Percentiles rank a stretch among this genome's conserved stretches.
Evolutionary conservation across 495 filamentous ascomycete genomes (phyloP).

Genomic region (Penicillium paradoxum): DNA sequence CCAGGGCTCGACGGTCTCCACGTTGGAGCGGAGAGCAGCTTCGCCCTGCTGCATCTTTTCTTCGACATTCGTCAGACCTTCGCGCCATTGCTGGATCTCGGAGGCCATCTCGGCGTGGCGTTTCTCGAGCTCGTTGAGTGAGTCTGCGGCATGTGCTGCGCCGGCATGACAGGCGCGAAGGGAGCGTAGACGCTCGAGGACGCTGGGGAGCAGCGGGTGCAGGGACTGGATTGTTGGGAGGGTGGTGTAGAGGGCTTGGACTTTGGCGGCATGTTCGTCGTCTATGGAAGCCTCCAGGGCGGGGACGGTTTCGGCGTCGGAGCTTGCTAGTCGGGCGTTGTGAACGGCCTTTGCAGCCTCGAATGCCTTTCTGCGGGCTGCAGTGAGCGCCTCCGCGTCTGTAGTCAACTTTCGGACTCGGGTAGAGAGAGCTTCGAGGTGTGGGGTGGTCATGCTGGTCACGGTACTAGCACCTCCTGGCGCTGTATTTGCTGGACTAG

Average conservation of each 20-base stretch:
- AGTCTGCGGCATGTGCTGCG: conserved; percentile 79
- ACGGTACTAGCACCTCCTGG: conserved; percentile 23
- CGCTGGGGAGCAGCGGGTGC: conserved; percentile 74
- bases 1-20: conserved; percentile 78
- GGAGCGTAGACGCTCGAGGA: conserved; percentile 80
- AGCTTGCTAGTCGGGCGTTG: conserved; percentile 49
- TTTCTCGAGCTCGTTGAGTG: conserved; percentile 67
- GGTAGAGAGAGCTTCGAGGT: conserved; percentile 68
- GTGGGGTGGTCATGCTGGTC: conserved; percentile 30
- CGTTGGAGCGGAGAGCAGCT: conserved; percentile 66
- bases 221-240: conserved; percentile 86
- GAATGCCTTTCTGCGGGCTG: conserved; percentile 64
- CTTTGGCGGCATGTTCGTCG: conserved; percentile 72
- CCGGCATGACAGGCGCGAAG: conserved; percentile 80
- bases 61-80: conserved; percentile 76
- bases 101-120: conserved; percentile 75
- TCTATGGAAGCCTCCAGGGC: conserved; percentile 28
- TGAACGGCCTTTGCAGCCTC: conserved; percentile 63
- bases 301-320: conserved; percentile 21
- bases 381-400: conserved; percentile 74
- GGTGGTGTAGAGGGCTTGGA: conserved; percentile 87
- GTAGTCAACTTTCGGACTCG: conserved; percentile 69
- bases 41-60: conserved; percentile 62
- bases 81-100: conserved; percentile 83
- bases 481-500: conserved; percentile 28